phyloP scores from a whole-genome alignment of 192 early-diverging fungal genomes.

The Umbelopsis sp. region DNA sequence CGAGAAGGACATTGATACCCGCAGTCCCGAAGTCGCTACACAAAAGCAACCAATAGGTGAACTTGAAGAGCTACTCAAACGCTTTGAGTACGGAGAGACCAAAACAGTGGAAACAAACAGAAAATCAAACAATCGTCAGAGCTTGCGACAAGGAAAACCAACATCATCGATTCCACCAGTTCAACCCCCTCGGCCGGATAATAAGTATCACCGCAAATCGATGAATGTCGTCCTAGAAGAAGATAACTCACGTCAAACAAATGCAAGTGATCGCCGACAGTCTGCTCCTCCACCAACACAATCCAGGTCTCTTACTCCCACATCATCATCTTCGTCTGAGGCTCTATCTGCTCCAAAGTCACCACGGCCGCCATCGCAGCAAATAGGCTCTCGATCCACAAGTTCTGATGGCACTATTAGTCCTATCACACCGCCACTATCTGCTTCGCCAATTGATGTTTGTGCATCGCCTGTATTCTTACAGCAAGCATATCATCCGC shows the following conservation, averaged over 20 bases:
- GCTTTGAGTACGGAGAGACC: background rate
- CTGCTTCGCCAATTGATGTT: background rate
- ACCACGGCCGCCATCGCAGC: constrained; percentile 2
- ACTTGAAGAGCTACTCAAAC: constrained; percentile 10
- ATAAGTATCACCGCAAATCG: background rate
- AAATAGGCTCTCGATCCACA: background rate
- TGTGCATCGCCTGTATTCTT: constrained; percentile 1
- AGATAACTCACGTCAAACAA: background rate
- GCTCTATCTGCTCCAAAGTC: constrained; percentile 6
- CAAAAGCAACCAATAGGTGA: background rate
- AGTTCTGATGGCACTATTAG: background rate
- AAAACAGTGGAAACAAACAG: background rate
- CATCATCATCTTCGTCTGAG: background rate
- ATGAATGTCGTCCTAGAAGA: background rate
- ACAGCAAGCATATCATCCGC: constrained; percentile 4
- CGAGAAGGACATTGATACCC: background rate
- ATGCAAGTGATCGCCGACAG: background rate
- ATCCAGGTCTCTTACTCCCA: background rate
- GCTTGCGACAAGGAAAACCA: background rate
- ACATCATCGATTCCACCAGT: background rate
- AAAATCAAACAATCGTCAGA: background rate
- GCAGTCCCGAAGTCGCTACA: background rate
- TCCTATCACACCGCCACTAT: background rate
- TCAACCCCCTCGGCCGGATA: background rate
- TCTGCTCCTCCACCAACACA: background rate